These are phyloP conservation scores for Talaromyces trachyspermus DNA, from an alignment of 495 filamentous ascomycete species.

Conservation along the genomic window DNA sequence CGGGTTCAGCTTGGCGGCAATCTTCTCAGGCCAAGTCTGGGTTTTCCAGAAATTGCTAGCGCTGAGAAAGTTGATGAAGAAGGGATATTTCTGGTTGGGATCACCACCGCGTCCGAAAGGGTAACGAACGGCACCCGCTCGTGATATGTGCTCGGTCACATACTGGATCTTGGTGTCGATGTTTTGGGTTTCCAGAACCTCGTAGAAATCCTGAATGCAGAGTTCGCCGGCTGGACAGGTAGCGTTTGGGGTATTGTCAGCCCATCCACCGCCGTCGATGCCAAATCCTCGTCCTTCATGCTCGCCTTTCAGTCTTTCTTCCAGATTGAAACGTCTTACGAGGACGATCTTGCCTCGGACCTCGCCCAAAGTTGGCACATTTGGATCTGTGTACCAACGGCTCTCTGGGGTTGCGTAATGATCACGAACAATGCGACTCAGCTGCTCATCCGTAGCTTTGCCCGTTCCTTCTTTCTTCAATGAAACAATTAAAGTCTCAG, in stretches of 20 bases:
- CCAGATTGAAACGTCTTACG: slow-evolving; percentile 69
- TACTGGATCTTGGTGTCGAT: slow-evolving; percentile 75
- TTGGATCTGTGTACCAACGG: slow-evolving; percentile 72
- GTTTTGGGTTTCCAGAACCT: slow-evolving; percentile 65
- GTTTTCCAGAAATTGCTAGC: slow-evolving; percentile 90
- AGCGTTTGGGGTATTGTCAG: slow-evolving; percentile 78
- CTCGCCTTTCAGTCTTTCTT: slow-evolving; percentile 50
- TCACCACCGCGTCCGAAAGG: slow-evolving; percentile 29
- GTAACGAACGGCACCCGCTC: slow-evolving; percentile 49
- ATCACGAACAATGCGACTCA: slow-evolving; percentile 60
- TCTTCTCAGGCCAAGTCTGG: slow-evolving; percentile 86
- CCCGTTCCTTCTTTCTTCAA: slow-evolving; percentile 88
- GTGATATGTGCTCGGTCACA: slow-evolving; percentile 64
- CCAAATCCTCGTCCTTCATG: slow-evolving; percentile 64
- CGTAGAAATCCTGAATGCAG: slow-evolving; percentile 93
- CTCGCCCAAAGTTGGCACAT: slow-evolving; percentile 76
- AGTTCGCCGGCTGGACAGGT: slow-evolving; percentile 64
- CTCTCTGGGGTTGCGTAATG: slow-evolving; percentile 58
- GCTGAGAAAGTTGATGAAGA: slow-evolving; percentile 86
- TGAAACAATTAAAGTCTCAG: slow-evolving; percentile 77
- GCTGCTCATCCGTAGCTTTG: slow-evolving; percentile 68
- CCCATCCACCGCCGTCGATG: slow-evolving; percentile 78
- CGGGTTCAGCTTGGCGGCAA: slow-evolving; percentile 91
- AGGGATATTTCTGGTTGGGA: slow-evolving; percentile 45
- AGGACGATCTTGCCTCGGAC: slow-evolving; percentile 79